phyloP scores from a whole-genome alignment of 371 early-diverging fungal genomes.

The Circinella umbellata region DNA sequence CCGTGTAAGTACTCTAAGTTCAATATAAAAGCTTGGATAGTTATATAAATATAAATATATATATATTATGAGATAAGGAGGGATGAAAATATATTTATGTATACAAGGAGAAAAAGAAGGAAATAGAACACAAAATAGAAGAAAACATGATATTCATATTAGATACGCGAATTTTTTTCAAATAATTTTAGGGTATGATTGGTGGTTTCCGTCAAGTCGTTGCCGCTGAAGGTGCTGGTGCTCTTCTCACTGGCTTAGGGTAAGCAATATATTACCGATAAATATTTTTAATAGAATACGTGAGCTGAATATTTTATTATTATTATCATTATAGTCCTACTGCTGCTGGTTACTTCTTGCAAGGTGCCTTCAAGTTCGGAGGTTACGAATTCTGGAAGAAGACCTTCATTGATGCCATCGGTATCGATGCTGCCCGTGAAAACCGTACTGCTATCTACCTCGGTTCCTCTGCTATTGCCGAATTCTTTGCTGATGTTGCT shows the following conservation, averaged over 20 bases:
- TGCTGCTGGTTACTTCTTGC: constrained; percentile 84
- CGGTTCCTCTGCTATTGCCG: constrained; percentile 84
- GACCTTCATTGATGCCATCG: constrained; percentile 72
- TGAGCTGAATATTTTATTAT: too few species aligned
- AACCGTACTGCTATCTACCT: constrained; percentile 88
- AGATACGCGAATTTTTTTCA: background rate
- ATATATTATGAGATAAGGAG: too few species aligned
- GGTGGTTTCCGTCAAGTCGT: constrained; percentile 73
- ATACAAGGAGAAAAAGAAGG: background rate
- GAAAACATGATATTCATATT: background rate
- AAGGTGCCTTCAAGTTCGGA: constrained; percentile 93
- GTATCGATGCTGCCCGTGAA: constrained; percentile 78
- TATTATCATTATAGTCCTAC: constrained; percentile 60
- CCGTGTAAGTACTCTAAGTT: constrained; percentile 38
- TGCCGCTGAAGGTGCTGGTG: constrained; percentile 84
- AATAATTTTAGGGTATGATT: constrained; percentile 49
- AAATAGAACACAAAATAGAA: background rate
- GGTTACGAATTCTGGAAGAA: constrained; percentile 91
- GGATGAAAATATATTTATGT: too few species aligned
- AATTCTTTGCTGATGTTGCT: constrained; percentile 92
- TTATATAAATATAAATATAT: too few species aligned
- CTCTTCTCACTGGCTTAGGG: constrained; percentile 81
- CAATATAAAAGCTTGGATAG: too few species aligned
- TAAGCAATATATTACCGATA: too few species aligned
- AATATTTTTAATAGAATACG: too few species aligned